Evolutionary conservation across 495 filamentous ascomycete genomes (phyloP).

Genomic region (Patellaria atrata): DNA sequence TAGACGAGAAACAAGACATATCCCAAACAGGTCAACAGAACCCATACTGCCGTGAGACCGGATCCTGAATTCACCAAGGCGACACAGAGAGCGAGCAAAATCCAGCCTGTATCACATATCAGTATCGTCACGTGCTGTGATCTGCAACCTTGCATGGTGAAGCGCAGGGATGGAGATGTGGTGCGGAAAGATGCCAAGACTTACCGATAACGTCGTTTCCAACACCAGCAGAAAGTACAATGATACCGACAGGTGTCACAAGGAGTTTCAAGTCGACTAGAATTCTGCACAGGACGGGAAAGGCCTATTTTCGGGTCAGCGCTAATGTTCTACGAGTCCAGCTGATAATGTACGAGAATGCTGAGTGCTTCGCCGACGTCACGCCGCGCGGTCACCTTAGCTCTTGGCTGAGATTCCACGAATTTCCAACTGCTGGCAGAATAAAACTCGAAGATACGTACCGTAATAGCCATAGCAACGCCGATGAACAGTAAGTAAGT

Average conservation of each 20-base stretch:
- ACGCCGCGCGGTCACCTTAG: too few species aligned
- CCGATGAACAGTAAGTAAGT: slow-evolving; percentile 87
- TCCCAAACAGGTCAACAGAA: slow-evolving; percentile 59
- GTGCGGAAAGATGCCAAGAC: too few species aligned
- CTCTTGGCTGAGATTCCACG: too few species aligned
- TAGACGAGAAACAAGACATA: slow-evolving; percentile 69
- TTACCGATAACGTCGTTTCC: slow-evolving; percentile 83
- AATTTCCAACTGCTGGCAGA: too few species aligned
- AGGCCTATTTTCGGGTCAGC: slow-evolving; percentile 41
- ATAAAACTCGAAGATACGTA: slow-evolving; percentile 20
- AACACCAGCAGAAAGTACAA: slow-evolving; percentile 83
- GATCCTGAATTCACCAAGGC: slow-evolving; percentile 79
- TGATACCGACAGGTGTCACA: slow-evolving; percentile 70
- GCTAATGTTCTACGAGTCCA: background rate
- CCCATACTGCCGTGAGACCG: slow-evolving; percentile 76
- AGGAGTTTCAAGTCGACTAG: slow-evolving; percentile 85
- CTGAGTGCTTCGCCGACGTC: background rate
- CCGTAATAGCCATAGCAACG: slow-evolving; percentile 86
- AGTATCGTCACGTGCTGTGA: slow-evolving; percentile 9
- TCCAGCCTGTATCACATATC: slow-evolving; percentile 39
- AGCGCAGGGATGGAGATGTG: background rate
- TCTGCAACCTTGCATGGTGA: background rate
- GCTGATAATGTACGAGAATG: background rate
- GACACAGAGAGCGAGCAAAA: slow-evolving; percentile 86
- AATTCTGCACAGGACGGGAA: slow-evolving; percentile 90